Conservation (phyloP, 1,284 basidiomycete species). For the Ustilago curta region DNA sequence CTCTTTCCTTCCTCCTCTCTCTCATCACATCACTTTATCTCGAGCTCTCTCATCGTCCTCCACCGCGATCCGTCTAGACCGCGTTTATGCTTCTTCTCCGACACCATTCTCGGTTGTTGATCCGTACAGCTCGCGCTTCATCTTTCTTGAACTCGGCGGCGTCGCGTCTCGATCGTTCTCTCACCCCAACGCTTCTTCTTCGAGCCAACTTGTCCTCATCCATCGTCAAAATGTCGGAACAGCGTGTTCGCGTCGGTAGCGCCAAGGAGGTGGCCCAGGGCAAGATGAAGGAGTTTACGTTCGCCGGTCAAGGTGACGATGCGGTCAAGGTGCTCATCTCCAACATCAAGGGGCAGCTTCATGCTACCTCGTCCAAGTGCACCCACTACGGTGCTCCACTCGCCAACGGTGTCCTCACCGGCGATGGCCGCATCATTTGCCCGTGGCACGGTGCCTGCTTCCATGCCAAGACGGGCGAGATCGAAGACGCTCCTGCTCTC, state of each 20-base stretch:
- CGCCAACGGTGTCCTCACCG: constrained; percentile 83
- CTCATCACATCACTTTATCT: neutral
- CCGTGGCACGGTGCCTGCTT: constrained; percentile 96
- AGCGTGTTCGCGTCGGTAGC: constrained; percentile 43
- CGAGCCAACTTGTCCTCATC: constrained; percentile 19
- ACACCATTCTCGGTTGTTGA: constrained; percentile 35
- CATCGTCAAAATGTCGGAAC: constrained; percentile 38
- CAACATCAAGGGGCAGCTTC: constrained; percentile 76
- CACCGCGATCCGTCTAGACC: neutral
- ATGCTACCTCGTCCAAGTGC: constrained; percentile 85
- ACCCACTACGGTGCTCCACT: constrained; percentile 87
- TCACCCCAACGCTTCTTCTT: neutral
- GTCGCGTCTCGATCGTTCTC: neutral
- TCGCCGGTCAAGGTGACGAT: constrained; percentile 79
- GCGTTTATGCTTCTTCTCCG: constrained; percentile 40
- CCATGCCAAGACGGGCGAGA: constrained; percentile 75
- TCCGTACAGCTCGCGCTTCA: constrained; percentile 24
- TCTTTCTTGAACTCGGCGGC: neutral
- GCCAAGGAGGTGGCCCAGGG: constrained; percentile 50
- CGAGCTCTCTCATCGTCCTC: constrained; percentile 11
- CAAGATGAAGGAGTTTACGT: constrained; percentile 78
- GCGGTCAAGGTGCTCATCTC: constrained; percentile 74
- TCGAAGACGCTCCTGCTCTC: constrained; percentile 90
- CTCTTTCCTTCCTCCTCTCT: neutral
- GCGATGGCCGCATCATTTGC: constrained; percentile 81